Percentiles rank a stretch among this genome's conserved stretches.
Evolutionary conservation across 1,139 yeast species (phyloP).

Genomic region (Candida frijolesensis): DNA sequence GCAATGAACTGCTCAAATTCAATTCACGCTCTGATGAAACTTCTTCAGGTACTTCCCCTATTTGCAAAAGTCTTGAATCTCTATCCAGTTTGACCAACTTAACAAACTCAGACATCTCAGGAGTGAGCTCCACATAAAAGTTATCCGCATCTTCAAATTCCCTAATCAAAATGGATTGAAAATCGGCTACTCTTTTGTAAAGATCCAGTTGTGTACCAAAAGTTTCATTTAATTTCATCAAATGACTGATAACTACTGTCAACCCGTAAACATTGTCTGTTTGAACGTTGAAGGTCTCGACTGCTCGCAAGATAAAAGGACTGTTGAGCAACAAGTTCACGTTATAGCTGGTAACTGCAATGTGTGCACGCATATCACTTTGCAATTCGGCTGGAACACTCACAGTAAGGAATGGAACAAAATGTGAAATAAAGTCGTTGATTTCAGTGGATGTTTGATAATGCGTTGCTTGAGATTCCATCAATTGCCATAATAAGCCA

Average conservation of each 20-base stretch:
- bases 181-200: slow-evolving; percentile 26
- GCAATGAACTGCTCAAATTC: slow-evolving; percentile 33
- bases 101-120: slow-evolving; percentile 32
- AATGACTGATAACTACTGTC: slow-evolving; percentile 25
- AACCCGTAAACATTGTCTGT: slow-evolving; percentile 41
- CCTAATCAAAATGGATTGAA: slow-evolving; percentile 44
- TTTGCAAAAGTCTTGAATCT: background rate
- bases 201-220: slow-evolving; percentile 1
- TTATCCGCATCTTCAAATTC: slow-evolving; percentile 57
- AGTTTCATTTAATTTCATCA: slow-evolving; percentile 19
- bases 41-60: background rate
- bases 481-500: slow-evolving; percentile 35
- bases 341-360: slow-evolving; percentile 15
- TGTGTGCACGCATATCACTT: slow-evolving; percentile 11
- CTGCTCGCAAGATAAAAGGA: slow-evolving; percentile 28
- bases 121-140: slow-evolving; percentile 43
- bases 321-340: slow-evolving; percentile 32
- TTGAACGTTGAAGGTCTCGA: slow-evolving; percentile 31
- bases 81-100: slow-evolving; percentile 21
- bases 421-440: slow-evolving; percentile 38
- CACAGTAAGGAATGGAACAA: slow-evolving; percentile 24
- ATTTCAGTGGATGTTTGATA: slow-evolving; percentile 24
- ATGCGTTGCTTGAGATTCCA: slow-evolving; percentile 37
- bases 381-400: slow-evolving; percentile 9
- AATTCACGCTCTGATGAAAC: slow-evolving; percentile 17